phyloP scores from a whole-genome alignment of 768 basidiomycete genomes.

The Pisolithus albus region DNA sequence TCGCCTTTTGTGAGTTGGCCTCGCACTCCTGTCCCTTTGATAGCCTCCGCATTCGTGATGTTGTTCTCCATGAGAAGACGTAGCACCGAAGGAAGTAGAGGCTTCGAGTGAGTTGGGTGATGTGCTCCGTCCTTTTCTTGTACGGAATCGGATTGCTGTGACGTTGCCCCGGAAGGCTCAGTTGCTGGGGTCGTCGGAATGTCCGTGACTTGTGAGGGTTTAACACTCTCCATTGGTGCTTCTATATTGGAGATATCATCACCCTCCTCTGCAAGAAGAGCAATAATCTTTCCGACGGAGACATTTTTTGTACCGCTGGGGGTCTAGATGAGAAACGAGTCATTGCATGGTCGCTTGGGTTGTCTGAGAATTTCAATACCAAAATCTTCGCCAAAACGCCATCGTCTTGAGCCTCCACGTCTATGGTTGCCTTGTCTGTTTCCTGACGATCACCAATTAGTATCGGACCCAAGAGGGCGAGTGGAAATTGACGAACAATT shows the following conservation, averaged over 20 bases:
- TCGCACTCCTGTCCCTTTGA: slow-evolving; percentile 83
- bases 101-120: slow-evolving; percentile 47
- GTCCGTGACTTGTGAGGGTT: slow-evolving; percentile 15
- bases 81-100: slow-evolving; percentile 86
- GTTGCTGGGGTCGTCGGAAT: slow-evolving; percentile 16
- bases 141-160: slow-evolving; percentile 17
- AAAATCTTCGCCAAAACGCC: slow-evolving; percentile 91
- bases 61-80: slow-evolving; percentile 60
- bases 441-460: slow-evolving; percentile 45
- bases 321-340: slow-evolving; percentile 34
- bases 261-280: slow-evolving; percentile 90
- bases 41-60: slow-evolving; percentile 52
- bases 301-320: slow-evolving; percentile 80
- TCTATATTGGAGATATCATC: slow-evolving; percentile 89
- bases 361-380: slow-evolving; percentile 38
- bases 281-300: slow-evolving; percentile 83
- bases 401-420: slow-evolving; percentile 98
- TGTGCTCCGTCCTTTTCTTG: slow-evolving; percentile 29
- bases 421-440: slow-evolving; percentile 94
- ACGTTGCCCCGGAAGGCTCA: slow-evolving; percentile 11
- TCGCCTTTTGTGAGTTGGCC: slow-evolving; percentile 98
- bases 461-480: background rate
- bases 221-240: slow-evolving; percentile 39
- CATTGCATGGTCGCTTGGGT: background rate
- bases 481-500: slow-evolving; percentile 51